Evolutionary conservation across 2,329 filamentous ascomycete genomes (phyloP).

Genomic region (Myriosclerotinia duriaeana): DNA sequence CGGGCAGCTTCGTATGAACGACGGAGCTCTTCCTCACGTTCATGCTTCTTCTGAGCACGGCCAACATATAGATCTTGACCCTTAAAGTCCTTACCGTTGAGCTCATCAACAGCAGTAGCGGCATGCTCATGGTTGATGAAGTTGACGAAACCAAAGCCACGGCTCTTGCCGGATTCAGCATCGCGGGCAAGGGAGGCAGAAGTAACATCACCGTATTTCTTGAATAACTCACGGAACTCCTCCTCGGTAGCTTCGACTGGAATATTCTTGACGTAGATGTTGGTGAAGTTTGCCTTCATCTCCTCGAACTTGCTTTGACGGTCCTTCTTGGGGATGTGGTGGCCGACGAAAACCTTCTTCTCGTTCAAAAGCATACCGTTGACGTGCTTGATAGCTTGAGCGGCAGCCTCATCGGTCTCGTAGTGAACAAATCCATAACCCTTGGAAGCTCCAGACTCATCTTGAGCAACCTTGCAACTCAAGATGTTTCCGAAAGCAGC

Average conservation of each 20-base stretch:
- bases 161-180: constrained; percentile 80
- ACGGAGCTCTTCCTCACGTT: constrained; percentile 98
- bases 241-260: constrained; percentile 81
- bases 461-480: constrained; percentile 98
- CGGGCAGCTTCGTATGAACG: constrained; percentile 98
- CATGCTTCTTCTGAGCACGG: constrained; percentile 99
- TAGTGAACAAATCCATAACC: constrained; percentile 99
- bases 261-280: constrained; percentile 99
- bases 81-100: constrained; percentile 89
- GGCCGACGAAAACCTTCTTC: constrained; percentile 99
- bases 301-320: constrained; percentile 99
- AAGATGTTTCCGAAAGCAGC: constrained; percentile 98
- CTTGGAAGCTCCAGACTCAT: constrained; percentile 95
- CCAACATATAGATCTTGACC: constrained; percentile 97
- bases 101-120: constrained; percentile 79
- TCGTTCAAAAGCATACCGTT: constrained; percentile 99
- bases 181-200: constrained; percentile 93
- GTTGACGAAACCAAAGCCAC: constrained; percentile 95
- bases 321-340: constrained; percentile 99
- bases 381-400: constrained; percentile 97
- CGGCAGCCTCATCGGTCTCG: constrained; percentile 96
- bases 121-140: constrained; percentile 90
- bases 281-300: constrained; percentile 99
- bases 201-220: constrained; percentile 89
- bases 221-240: constrained; percentile 90